phyloP scores from a whole-genome alignment of 805 yeast genomes.

The Tetrapisispora arboricola region DNA sequence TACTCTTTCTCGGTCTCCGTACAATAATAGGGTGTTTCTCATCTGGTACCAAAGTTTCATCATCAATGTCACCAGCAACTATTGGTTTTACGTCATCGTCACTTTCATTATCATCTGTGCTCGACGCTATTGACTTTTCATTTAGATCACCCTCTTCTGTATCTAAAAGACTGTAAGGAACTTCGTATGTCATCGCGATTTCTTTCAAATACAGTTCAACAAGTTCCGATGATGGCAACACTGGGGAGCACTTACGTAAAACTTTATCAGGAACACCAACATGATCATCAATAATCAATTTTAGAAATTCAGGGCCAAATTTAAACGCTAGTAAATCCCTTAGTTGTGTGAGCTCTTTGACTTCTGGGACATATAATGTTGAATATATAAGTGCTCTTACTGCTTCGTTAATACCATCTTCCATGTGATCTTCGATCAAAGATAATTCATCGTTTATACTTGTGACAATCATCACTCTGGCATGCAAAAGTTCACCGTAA shows the following conservation, averaged over 20 bases:
- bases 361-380: conserved; percentile 56
- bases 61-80: conserved; percentile 28
- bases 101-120: conserved; percentile 18
- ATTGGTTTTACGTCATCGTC: conserved; percentile 32
- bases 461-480: conserved; percentile 56
- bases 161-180: conserved; percentile 52
- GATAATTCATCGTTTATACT: conserved; percentile 30
- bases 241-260: conserved; percentile 47
- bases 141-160: conserved; percentile 20
- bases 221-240: conserved; percentile 55
- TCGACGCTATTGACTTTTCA: conserved; percentile 5
- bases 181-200: conserved; percentile 71
- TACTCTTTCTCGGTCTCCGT: conserved; percentile 33
- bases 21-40: conserved; percentile 34
- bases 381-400: conserved; percentile 59
- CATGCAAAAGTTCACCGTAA: conserved; percentile 70
- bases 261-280: conserved; percentile 59
- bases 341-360: conserved; percentile 55
- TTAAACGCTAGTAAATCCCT: conserved; percentile 52
- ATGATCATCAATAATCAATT: conserved; percentile 23
- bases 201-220: conserved; percentile 66
- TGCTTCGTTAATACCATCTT: conserved; percentile 57
- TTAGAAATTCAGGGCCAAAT: conserved; percentile 60
- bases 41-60: conserved; percentile 16
- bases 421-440: conserved; percentile 23